phyloP scores from a whole-genome alignment of 352 stramenopile species.

The Phytophthora fragariaefolia region DNA sequence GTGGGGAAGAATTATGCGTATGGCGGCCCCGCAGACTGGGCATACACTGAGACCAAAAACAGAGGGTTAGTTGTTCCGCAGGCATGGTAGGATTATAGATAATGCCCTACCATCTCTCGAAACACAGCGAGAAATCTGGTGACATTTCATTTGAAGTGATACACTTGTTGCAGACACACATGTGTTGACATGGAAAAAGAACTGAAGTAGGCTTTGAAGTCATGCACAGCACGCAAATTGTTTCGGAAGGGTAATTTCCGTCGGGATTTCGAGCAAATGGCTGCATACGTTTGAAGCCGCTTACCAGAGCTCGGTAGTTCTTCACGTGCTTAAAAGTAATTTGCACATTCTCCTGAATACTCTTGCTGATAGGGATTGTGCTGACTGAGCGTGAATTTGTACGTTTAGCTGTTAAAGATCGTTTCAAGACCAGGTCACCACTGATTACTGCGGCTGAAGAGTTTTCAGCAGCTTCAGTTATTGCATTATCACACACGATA shows the following conservation, averaged over 20 bases:
- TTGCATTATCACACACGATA: background rate
- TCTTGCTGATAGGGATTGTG: background rate
- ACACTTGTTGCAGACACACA: conserved; percentile 63
- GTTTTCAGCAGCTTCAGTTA: background rate
- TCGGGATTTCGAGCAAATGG: conserved; percentile 52
- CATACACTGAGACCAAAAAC: conserved; percentile 39
- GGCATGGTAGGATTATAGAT: background rate
- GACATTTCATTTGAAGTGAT: conserved; percentile 48
- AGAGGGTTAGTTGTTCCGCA: conserved; percentile 8
- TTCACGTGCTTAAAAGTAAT: conserved; percentile 35
- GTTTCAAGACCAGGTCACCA: background rate
- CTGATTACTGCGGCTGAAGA: background rate
- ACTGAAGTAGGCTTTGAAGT: conserved; percentile 19
- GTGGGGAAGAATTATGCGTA: conserved; percentile 60
- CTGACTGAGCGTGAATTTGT: background rate
- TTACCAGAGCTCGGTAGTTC: conserved; percentile 57
- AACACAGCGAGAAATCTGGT: conserved; percentile 17
- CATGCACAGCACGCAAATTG: conserved; percentile 53
- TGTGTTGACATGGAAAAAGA: conserved; percentile 57
- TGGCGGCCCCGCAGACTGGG: conserved; percentile 58
- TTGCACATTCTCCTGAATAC: background rate
- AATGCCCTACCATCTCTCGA: conserved; percentile 38
- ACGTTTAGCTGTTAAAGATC: background rate
- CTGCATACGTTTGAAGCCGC: conserved; percentile 50
- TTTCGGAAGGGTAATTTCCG: conserved; percentile 42